Evolutionary conservation across 345 rosid genomes (phyloP), one percentile per base, ranked within the genome.

Genomic region (Citropsis articulata): DNA sequence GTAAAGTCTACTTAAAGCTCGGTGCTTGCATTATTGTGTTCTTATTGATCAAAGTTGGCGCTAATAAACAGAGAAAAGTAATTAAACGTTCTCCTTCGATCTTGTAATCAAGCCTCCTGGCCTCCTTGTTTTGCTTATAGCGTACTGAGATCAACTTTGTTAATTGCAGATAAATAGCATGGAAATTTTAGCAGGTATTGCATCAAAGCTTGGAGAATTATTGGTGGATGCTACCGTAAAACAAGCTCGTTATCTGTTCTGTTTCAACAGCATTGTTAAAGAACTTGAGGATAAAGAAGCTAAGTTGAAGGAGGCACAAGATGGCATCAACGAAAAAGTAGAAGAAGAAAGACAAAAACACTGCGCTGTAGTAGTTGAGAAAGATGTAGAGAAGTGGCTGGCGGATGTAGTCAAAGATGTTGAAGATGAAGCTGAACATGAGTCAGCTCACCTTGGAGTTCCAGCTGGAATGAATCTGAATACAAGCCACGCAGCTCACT

Each of bases 301-400:
- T 12, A 64, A 31, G 14, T 28, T 57, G 62, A 57, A 57, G 25
- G 3, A 7, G 62, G 62, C 1, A 60, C 0, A 60, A 60, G 16
- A 60, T n/a, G 16, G 9, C 14, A 60, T 60, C 28, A 24, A 24
- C 0, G 1, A 24, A 2, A 6, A 0, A n/a, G 64, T 24, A 7
- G 13, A 60, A 60, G 0, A 7, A 60, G 64, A n/a, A 60, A 2
- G 10, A 57, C 19, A 22, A 19, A 57, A 0, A 40, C 45, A 40
- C 0, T 0, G 45, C 1, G 22, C 62, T 0, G 9, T 18, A 0
- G 62, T 0, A 25, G 0, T 60, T 0, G 9, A 60, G 7, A 60
- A 24, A 60, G 18, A 25, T n/a, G 64, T 60, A 8, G 64, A 25
- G 10, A 60, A 10, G 18, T 60, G 64, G 64, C 6, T n/a, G 30